Percentiles rank a stretch among this genome's conserved stretches.
Conservation (phyloP, 768 basidiomycete genomes). For the Boletus speciosus region DNA sequence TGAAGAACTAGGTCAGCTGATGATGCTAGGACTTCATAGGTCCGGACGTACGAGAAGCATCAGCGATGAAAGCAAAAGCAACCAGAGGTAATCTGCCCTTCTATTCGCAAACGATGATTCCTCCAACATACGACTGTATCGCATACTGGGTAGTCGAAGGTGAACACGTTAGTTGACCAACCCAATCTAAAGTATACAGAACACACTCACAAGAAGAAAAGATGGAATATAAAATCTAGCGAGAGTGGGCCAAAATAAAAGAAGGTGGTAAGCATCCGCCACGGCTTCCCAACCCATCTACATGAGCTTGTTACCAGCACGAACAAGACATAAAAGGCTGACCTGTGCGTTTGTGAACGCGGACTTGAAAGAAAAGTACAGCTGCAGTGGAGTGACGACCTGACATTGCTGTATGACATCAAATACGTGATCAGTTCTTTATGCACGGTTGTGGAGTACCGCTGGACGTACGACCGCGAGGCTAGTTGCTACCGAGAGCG, state of each 20-base stretch:
- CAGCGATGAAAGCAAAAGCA: conserved; percentile 76
- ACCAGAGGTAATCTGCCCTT: conserved; percentile 94
- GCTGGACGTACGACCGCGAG: conserved; percentile 75
- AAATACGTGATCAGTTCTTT: conserved; percentile 3
- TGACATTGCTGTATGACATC: conserved; percentile 73
- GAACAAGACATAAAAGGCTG: background rate
- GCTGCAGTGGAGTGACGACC: conserved; percentile 82
- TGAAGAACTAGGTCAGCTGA: conserved; percentile 29
- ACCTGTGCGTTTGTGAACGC: conserved; percentile 80
- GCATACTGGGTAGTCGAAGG: conserved; percentile 60
- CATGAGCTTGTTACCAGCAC: conserved; percentile 8
- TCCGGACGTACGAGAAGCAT: conserved; percentile 72
- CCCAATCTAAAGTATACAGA: background rate
- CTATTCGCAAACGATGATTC: conserved; percentile 92
- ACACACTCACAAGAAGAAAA: conserved; percentile 91
- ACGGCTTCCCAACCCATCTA: conserved; percentile 51
- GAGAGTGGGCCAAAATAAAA: conserved; percentile 94
- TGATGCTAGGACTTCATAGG: background rate
- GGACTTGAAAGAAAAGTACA: conserved; percentile 89
- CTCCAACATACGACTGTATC: conserved; percentile 95
- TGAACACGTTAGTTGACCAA: background rate
- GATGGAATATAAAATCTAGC: conserved; percentile 92
- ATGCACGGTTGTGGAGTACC: background rate
- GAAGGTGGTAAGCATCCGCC: conserved; percentile 89
- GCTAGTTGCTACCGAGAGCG: conserved; percentile 73